phyloP scores from a whole-genome alignment of 129 eudicot species.

The Flaveria sonorensis region DNA sequence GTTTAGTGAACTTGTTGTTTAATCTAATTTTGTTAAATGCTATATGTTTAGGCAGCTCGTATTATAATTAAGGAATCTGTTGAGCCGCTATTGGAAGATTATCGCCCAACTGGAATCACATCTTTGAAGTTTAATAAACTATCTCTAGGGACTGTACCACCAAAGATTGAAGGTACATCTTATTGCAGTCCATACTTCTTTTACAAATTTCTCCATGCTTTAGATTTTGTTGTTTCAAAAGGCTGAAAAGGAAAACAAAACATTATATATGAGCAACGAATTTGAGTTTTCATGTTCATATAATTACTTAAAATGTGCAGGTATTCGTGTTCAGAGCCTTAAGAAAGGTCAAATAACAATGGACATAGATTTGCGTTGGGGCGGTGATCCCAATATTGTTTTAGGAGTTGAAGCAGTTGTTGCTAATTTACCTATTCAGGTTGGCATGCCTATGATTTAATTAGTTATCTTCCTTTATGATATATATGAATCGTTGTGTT shows the following conservation, averaged over 20 bases:
- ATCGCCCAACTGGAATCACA: conserved; percentile 92
- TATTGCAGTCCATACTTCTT: not conserved
- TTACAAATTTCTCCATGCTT: not conserved
- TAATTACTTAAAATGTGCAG: conserved; percentile 48
- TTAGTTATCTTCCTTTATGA: not conserved
- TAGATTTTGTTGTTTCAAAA: not conserved
- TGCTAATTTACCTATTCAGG: conserved; percentile 97
- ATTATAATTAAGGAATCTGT: conserved; percentile 82
- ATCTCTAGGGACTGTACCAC: conserved; percentile 94
- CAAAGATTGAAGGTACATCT: conserved; percentile 86
- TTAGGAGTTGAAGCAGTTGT: conserved; percentile 85
- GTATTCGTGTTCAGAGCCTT: conserved; percentile 97
- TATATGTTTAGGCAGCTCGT: conserved; percentile 72
- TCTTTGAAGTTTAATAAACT: conserved; percentile 87
- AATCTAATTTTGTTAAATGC: conserved; percentile 21
- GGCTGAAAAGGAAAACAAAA: not conserved
- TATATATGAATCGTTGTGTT: not conserved
- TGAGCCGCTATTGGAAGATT: conserved; percentile 92
- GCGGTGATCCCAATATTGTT: conserved; percentile 91
- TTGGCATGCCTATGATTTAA: conserved; percentile 21
- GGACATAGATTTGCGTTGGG: conserved; percentile 99
- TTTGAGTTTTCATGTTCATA: not conserved
- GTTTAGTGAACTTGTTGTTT: not conserved
- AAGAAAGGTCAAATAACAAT: conserved; percentile 93
- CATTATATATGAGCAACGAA: not conserved